A percentile compares a stretch with the other conserved stretches of the same genome.
These are phyloP conservation scores for Ceratopteris richardii DNA, from an alignment of 75 land plant genomes.

Conservation along the genomic window DNA sequence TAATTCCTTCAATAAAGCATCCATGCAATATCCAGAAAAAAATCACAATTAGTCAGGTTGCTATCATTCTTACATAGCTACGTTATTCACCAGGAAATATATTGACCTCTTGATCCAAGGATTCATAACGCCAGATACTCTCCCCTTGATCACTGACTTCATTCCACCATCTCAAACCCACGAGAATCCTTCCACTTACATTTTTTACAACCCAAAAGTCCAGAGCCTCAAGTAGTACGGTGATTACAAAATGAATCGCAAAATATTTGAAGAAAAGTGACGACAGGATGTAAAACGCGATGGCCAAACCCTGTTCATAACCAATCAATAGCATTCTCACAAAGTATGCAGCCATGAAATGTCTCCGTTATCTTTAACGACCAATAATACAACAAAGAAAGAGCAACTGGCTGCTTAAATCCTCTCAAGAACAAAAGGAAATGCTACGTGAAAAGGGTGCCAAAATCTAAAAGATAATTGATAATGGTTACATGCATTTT, in stretches of 20 bases:
- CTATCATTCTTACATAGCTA: too few species aligned
- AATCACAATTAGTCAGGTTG: background rate
- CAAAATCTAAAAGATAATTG: too few species aligned
- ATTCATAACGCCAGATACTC: conserved; percentile 96
- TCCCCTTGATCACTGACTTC: conserved; percentile 92
- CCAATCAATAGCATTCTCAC: background rate
- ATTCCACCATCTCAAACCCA: conserved; percentile 99
- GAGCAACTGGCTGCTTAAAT: too few species aligned
- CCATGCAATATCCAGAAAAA: background rate
- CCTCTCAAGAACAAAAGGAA: too few species aligned
- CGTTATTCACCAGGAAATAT: too few species aligned
- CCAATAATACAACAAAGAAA: too few species aligned
- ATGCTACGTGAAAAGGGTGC: too few species aligned
- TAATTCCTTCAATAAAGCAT: conserved; percentile 42
- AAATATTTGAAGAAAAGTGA: conserved; percentile 73
- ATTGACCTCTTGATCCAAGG: conserved; percentile 85
- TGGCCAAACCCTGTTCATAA: conserved; percentile 59
- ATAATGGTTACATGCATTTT: too few species aligned
- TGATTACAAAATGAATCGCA: conserved; percentile 92
- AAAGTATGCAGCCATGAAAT: background rate
- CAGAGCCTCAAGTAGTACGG: conserved; percentile 86
- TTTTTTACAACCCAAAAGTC: conserved; percentile 99
- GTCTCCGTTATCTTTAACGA: too few species aligned
- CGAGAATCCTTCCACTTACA: conserved; percentile 93
- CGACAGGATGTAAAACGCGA: conserved; percentile 90